These are phyloP conservation scores for Mycena galericulata DNA, from an alignment of 768 basidiomycete species.

Conservation along the genomic window DNA sequence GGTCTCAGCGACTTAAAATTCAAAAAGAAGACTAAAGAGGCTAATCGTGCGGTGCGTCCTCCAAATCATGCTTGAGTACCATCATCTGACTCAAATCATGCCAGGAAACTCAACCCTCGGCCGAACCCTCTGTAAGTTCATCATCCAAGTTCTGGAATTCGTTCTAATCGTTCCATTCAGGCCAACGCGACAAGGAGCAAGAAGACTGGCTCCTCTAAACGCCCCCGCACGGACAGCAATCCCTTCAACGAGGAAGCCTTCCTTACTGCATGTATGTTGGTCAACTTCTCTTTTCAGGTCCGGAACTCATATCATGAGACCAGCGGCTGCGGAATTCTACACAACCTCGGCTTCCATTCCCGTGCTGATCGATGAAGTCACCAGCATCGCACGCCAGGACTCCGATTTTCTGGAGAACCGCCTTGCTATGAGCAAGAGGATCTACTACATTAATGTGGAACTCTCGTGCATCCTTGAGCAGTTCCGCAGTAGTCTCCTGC, in stretches of 20 bases:
- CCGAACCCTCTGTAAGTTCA: not conserved
- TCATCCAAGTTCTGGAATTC: not conserved
- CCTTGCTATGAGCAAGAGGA: not conserved
- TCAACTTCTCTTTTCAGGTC: not conserved
- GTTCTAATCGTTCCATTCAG: not conserved
- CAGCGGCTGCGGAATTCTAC: not conserved
- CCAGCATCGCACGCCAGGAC: not conserved
- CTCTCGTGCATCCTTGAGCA: not conserved
- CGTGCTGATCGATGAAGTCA: not conserved
- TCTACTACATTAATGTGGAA: not conserved
- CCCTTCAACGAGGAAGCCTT: not conserved
- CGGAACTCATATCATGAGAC: not conserved
- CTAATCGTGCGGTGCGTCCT: not conserved
- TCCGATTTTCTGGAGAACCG: not conserved
- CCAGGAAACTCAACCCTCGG: not conserved
- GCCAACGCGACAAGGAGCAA: not conserved
- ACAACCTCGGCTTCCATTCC: not conserved
- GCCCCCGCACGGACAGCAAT: no score
- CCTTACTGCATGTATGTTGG: not conserved
- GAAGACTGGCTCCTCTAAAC: not conserved
- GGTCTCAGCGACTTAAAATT: no score
- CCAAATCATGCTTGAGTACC: not conserved
- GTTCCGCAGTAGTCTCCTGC: not conserved
- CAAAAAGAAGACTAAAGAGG: no score
- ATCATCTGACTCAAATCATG: no score